Base-by-base conservation (phyloP, 2,329 filamentous ascomycete genomes). In the Botrytis byssoidea region DNA sequence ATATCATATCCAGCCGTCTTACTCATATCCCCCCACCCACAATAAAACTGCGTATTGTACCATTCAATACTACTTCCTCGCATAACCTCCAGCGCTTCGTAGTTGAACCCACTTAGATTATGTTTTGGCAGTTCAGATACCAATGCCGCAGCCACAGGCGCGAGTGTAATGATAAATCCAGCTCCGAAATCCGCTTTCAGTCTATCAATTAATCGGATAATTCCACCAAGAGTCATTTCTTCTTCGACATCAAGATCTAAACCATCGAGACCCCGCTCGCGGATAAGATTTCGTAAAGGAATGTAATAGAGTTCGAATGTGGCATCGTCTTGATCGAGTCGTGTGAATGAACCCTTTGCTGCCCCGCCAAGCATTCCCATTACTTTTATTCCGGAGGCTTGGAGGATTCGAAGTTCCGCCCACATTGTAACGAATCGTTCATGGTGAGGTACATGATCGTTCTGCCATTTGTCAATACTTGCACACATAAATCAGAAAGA, bases 31-130 rank as follows among this genome's bases (percentile, higher is more conserved):
- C 80, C 80, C 91, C 93, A 98, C 2, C 94, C 94, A 80, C 93
- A 96, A 85, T 98, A 98, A 83, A 97, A 97, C 80, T 98, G 95
- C 9, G 91, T 87, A 80, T 97, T 97, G 82, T 97, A 97, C 89
- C 94, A 98, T 4, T 87, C 86, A 42, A 97, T 92, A 61, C 91
- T 87, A 25, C 82, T 82, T 0, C 91, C 91, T 9, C 89, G 86
- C 81, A 89, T 86, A 18, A 87, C 85, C 81, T 97, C 93, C 3
- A 98, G 86, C 18, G 90, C 85, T 63, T 89, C 86, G 82, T 97
- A 97, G 81, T 90, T 88, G 82, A 97, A 97, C 0, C 94, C 95
- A 74, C 91, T 94, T 4, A 97, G 86, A 81, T 93, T 92, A 59
- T 91, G 87, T 22, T 82, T 82, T 40, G 90, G 83, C 18, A 87